Conservation (phyloP, 148 eudicot species). For the Arbutus unedo region DNA sequence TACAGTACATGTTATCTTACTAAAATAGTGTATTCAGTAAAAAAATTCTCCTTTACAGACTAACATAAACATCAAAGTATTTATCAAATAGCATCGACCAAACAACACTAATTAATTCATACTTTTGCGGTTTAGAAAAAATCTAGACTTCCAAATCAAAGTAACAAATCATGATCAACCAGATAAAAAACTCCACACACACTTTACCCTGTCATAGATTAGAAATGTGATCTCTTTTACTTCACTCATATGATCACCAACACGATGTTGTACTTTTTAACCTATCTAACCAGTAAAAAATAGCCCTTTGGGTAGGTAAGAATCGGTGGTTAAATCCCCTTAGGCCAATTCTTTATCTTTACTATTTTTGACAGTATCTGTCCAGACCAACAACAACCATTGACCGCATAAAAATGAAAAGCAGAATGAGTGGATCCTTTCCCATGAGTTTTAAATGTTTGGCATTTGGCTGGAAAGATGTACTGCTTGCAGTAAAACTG, state of each 20-base stretch:
- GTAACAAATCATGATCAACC: too few species aligned
- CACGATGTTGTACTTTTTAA: not conserved
- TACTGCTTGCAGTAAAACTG: not conserved
- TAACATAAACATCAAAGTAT: too few species aligned
- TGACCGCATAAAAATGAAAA: slow-evolving; percentile 5
- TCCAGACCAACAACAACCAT: slow-evolving; percentile 10
- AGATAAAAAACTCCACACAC: too few species aligned
- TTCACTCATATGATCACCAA: not conserved
- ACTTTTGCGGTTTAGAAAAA: too few species aligned
- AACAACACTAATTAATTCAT: too few species aligned
- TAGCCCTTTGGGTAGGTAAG: not conserved
- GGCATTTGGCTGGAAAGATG: slow-evolving; percentile 1
- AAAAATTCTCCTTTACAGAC: too few species aligned
- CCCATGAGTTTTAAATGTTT: slow-evolving; percentile 5
- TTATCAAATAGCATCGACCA: too few species aligned
- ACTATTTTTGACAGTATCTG: slow-evolving; percentile 1
- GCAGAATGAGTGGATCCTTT: not conserved
- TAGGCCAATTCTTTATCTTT: not conserved
- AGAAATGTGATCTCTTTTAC: not conserved
- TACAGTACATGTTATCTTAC: too few species aligned
- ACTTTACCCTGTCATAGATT: not conserved
- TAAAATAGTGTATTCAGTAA: too few species aligned
- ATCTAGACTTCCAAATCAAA: too few species aligned
- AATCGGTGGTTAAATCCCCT: slow-evolving; percentile 4
- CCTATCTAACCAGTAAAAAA: not conserved